phyloP scores from a whole-genome alignment of 148 eudicot genomes.

The Pouteria glomerata region DNA sequence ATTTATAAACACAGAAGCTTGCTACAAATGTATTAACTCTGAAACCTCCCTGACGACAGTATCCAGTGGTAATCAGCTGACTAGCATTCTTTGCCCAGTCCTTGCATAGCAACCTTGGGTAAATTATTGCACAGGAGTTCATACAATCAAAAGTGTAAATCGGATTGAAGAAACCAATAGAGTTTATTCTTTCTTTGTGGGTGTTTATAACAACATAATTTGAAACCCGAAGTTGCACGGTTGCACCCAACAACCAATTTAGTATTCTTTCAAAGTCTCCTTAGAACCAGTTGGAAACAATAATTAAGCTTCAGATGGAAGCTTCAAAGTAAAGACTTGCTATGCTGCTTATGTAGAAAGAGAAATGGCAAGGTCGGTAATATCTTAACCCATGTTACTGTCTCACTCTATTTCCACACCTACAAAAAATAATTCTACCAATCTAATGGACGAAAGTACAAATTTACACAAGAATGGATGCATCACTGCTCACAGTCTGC shows the following conservation, averaged over 20 bases:
- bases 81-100: no score
- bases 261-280: neutral
- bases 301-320: conserved; percentile 1
- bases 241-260: neutral
- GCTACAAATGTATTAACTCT: neutral
- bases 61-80: neutral
- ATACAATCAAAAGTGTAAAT: neutral
- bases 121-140: neutral
- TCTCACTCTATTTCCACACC: neutral
- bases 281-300: neutral
- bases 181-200: neutral
- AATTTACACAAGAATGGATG: neutral
- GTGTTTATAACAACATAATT: neutral
- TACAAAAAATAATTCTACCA: neutral
- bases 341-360: neutral
- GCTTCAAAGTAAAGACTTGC: neutral
- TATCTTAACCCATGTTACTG: neutral
- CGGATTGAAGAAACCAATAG: neutral
- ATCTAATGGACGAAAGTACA: neutral
- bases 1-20: neutral
- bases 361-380: neutral
- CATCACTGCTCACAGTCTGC: neutral
- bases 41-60: neutral
- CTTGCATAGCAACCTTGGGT: neutral
- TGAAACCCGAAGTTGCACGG: neutral